Conservation (phyloP, 2,329 filamentous ascomycete species). For the Neoascochyta sp. region DNA sequence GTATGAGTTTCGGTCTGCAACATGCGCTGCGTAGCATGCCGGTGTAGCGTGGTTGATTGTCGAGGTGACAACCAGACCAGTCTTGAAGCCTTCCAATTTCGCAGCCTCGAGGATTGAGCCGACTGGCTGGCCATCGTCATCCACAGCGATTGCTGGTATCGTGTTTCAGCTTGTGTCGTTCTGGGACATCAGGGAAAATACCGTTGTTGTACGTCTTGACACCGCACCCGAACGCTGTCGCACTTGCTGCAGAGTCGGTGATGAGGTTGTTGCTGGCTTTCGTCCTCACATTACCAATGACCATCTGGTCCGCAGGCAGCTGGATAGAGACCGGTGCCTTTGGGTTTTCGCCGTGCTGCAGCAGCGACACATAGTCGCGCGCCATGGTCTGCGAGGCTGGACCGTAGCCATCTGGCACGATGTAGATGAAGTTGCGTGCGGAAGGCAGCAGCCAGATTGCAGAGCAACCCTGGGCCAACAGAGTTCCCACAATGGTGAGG, state of each 20-base stretch:
- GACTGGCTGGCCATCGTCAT: conserved; percentile 32
- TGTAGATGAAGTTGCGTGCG: conserved; percentile 23
- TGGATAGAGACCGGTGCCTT: conserved; percentile 16
- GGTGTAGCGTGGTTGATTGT: conserved; percentile 40
- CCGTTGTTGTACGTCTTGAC: conserved; percentile 41
- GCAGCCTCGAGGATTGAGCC: conserved; percentile 43
- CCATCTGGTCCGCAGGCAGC: conserved; percentile 16
- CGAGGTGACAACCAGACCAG: conserved; percentile 43
- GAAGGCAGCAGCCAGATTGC: conserved; percentile 12
- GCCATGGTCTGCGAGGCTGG: conserved; percentile 22
- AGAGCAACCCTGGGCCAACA: conserved; percentile 8
- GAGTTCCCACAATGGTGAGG: conserved; percentile 5
- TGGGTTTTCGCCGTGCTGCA: conserved; percentile 15
- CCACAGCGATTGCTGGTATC: conserved; percentile 30
- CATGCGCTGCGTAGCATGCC: conserved; percentile 8
- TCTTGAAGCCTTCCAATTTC: conserved; percentile 40
- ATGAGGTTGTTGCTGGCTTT: conserved; percentile 34
- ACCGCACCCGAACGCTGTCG: conserved; percentile 41
- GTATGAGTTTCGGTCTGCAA: conserved; percentile 29
- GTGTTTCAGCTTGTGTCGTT: neutral
- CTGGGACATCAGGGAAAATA: neutral
- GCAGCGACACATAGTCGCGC: conserved; percentile 18
- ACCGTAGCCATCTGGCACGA: conserved; percentile 24
- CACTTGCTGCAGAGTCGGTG: conserved; percentile 43
- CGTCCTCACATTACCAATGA: conserved; percentile 22